Conservation (phyloP, 805 yeast genomes). For the Candida sanyiensis region DNA sequence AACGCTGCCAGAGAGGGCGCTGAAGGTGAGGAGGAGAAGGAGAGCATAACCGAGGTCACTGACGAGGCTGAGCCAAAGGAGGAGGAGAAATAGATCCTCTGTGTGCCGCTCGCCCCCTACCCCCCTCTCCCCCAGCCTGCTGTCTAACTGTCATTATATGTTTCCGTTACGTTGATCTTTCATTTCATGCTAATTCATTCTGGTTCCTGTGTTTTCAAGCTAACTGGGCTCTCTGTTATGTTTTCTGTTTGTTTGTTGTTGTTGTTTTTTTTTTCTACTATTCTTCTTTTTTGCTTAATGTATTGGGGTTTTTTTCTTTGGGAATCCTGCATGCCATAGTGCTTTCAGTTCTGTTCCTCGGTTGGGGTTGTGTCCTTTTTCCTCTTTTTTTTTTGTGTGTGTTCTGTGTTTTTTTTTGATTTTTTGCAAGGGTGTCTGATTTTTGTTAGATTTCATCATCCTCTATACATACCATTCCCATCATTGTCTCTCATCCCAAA, state of each 20-base stretch:
- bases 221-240: slow-evolving; percentile 1
- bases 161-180: slow-evolving; percentile 1
- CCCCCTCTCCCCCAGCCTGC: not conserved
- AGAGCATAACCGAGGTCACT: slow-evolving; percentile 16
- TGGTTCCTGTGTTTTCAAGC: not conserved
- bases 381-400: not conserved
- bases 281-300: slow-evolving; percentile 2
- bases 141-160: not conserved
- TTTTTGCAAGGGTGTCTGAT: slow-evolving; percentile 1
- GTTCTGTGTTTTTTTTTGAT: slow-evolving; percentile 1
- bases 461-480: not conserved
- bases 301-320: not conserved
- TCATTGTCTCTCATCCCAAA: too few species aligned
- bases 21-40: slow-evolving; percentile 11
- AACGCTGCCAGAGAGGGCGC: slow-evolving; percentile 7
- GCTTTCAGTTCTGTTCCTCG: not conserved
- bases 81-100: slow-evolving; percentile 6
- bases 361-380: too few species aligned
- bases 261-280: not conserved
- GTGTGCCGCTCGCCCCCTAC: not conserved
- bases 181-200: slow-evolving; percentile 1
- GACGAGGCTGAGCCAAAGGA: slow-evolving; percentile 19
- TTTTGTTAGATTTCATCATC: not conserved
- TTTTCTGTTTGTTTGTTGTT: not conserved
- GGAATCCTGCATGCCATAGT: not conserved